Evolutionary conservation across 1,139 yeast species (phyloP), one percentile per base, ranked within the genome.

Genomic region (Petasospora fabianii): DNA sequence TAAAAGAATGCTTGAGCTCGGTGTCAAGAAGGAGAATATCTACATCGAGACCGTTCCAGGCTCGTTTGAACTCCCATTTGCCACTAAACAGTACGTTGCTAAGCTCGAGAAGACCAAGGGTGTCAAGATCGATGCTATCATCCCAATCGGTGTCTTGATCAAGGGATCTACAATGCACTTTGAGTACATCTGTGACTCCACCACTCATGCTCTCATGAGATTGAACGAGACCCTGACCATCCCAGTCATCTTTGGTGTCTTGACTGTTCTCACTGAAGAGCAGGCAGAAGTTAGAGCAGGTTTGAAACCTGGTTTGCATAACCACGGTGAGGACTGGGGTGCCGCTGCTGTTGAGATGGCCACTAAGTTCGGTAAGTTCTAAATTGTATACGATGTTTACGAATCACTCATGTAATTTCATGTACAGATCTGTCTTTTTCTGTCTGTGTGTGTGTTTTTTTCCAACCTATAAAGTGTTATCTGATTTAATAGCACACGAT

Each of bases 281-380:
- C 98, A 92, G 66, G 98, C 98, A 15, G 75, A 82, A 53, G 81
- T 82, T 24, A 80, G 98, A 64, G 96, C 97, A 10, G 98, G 97
- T n/a, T 66, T 92, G 48, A 75, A 81, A 45, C 86, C 81, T 35
- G 73, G 70, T 20, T 75, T 78, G 80, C 98, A 92, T 65, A 92
- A 92, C 68, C 98, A 92, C 59, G 98, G 98, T 48, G 87, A 77
- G 58, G 97, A 92, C 64, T 92, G 97, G 97, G 98, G 95, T 54
- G 92, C 95, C 32, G 97, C 97, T 44, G 97, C 97, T n/a, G 96
- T 92, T 27, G 98, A 92, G 68, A 90, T 88, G 97, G 80, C 82
- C 10, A 50, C 69, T 30, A 84, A 84, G 41, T 46, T 35, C 24
- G 28, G 21, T 13, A 30, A 24, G 11, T 43, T 27, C 20, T 37